Evolutionary conservation across 768 basidiomycete genomes (phyloP), one percentile per base, ranked within the genome.

Genomic region (Dacryopinax primogenitus): DNA sequence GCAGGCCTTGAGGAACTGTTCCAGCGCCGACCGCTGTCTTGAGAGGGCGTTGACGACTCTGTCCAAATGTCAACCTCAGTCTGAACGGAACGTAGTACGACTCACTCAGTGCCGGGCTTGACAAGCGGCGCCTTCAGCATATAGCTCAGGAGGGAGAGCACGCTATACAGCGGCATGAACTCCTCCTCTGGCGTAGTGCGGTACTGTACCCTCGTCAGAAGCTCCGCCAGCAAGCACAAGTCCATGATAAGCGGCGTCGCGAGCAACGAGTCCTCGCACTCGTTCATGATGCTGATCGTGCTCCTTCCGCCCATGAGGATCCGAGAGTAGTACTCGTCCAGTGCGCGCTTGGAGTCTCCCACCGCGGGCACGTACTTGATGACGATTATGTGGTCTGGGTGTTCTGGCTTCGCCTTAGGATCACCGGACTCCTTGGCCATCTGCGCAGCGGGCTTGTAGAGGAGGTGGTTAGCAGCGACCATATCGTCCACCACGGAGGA

Each of bases 51-150:
- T 99, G 77, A 98, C 87, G 70, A 97, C 92, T 70, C 90, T 90
- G 36, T 90, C 88, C 77, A 63, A 9, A 51, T 2, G 33, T 34
- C 1, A 32, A 39, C 69, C 11, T 70, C 41, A 16, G 2, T 32
- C 16, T 65, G 23, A 34, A 1, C 21, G 62, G 30, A 0, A 33
- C 36, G 32, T 47, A 47, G 37, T 30, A 23, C 32, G 51, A 15
- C 1, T 11, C 33, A 69, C 80, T 66, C 71, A 82, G 67, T 69
- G 65, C 86, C 89, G 70, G 89, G 90, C 80, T 94, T 94, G 77
- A 94, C 92, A 72, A 94, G 84, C n/a, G 92, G 92, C 0, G 92
- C 93, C 82, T 96, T 96, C 78, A 95, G 86, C 92, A 97, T 95
- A 82, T 94, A 97, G 44, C 86, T 89, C 64, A 97, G 82, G 67